These are phyloP conservation scores for Hyaloperonospora brassicae DNA, from an alignment of 352 stramenopile genomes.

Conservation along the genomic window DNA sequence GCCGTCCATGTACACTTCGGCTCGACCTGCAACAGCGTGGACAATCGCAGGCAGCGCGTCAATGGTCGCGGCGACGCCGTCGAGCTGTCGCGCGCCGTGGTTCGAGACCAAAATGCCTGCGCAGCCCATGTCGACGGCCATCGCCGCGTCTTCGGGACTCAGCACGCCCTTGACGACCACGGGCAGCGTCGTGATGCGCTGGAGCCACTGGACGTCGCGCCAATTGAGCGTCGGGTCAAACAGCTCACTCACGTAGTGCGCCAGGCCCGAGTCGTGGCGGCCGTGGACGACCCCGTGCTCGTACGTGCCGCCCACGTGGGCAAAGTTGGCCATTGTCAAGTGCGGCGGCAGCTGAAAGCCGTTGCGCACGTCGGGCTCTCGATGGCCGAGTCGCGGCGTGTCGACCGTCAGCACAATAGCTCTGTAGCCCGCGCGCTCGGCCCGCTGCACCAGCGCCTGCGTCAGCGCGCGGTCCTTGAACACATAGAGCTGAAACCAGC, in stretches of 20 bases:
- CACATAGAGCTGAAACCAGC: slow-evolving; percentile 96
- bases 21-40: slow-evolving; percentile 64
- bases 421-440: slow-evolving; percentile 91
- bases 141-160: slow-evolving; percentile 86
- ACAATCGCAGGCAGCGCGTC: slow-evolving; percentile 90
- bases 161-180: slow-evolving; percentile 92
- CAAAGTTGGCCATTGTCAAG: slow-evolving; percentile 41
- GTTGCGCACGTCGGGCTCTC: slow-evolving; percentile 93
- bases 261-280: slow-evolving; percentile 20
- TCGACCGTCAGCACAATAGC: slow-evolving; percentile 94
- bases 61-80: slow-evolving; percentile 86
- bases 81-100: slow-evolving; percentile 89
- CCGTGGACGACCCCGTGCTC: slow-evolving; percentile 59
- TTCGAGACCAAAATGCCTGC: slow-evolving; percentile 91
- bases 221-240: slow-evolving; percentile 93
- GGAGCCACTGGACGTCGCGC: slow-evolving; percentile 88
- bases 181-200: slow-evolving; percentile 87
- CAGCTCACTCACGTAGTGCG: slow-evolving; percentile 63
- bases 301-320: slow-evolving; percentile 43
- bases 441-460: slow-evolving; percentile 81
- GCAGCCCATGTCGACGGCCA: slow-evolving; percentile 87
- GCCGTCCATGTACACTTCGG: slow-evolving; percentile 91
- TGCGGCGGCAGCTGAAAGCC: slow-evolving; percentile 80
- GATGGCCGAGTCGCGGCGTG: slow-evolving; percentile 92
- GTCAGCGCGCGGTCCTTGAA: slow-evolving; percentile 91